phyloP scores from a whole-genome alignment of 2,329 filamentous ascomycete genomes.

The Periconia sp. region DNA sequence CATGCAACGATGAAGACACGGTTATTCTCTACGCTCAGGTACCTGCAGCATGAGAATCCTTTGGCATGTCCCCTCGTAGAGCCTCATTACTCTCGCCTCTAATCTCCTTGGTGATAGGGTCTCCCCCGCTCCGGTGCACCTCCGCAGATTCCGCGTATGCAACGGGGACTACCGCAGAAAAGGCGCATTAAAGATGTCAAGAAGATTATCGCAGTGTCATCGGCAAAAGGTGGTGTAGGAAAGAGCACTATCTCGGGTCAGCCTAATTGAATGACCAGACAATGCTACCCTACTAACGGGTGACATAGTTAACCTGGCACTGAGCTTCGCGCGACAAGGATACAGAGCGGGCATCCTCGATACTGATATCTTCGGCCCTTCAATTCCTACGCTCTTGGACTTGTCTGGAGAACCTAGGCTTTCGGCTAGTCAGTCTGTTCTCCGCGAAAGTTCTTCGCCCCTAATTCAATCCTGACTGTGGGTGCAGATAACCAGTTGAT shows the following conservation, averaged over 20 bases:
- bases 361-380: constrained; percentile 95
- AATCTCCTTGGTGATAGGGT: constrained; percentile 65
- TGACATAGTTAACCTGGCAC: constrained; percentile 73
- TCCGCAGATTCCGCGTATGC: constrained; percentile 73
- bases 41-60: constrained; percentile 81
- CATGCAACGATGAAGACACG: constrained; percentile 50
- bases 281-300: constrained; percentile 6
- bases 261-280: constrained; percentile 9
- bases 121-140: constrained; percentile 76
- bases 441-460: neutral
- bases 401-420: constrained; percentile 79
- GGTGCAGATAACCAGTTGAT: constrained; percentile 75
- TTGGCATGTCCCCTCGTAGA: constrained; percentile 61
- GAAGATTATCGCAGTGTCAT: constrained; percentile 96
- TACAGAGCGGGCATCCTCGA: constrained; percentile 88
- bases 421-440: constrained; percentile 65
- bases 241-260: constrained; percentile 90
- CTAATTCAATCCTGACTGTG: constrained; percentile 10
- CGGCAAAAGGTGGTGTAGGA: constrained; percentile 96
- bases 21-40: constrained; percentile 60
- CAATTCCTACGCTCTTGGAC: constrained; percentile 87
- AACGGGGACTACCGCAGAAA: constrained; percentile 80
- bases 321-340: constrained; percentile 83
- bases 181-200: constrained; percentile 82
- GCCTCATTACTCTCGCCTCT: neutral